These are phyloP conservation scores for Alloascoidea hylecoeti DNA, from an alignment of 805 yeast species.

Conservation along the genomic window DNA sequence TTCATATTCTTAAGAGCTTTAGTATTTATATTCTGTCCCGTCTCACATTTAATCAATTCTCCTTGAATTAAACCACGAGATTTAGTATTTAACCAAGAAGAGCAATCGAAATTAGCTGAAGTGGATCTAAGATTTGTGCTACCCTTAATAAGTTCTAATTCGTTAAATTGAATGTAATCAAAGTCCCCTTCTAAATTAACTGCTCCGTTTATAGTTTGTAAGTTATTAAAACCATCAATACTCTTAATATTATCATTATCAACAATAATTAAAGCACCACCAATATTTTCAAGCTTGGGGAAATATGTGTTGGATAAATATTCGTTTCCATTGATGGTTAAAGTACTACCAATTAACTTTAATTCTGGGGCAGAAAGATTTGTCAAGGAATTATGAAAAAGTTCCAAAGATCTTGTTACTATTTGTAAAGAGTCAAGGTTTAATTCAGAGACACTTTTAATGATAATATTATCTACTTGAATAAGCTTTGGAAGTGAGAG, in stretches of 20 bases:
- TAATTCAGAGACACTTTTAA: conserved; percentile 68
- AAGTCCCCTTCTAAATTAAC: conserved; percentile 69
- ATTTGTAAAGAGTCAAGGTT: conserved; percentile 51
- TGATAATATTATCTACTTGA: conserved; percentile 80
- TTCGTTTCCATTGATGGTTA: conserved; percentile 61
- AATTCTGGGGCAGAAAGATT: conserved; percentile 19
- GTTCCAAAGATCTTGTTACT: conserved; percentile 73
- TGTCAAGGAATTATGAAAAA: conserved; percentile 53
- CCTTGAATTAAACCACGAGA: not conserved
- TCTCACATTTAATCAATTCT: not conserved
- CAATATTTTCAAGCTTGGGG: conserved; percentile 55
- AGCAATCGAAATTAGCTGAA: conserved; percentile 69
- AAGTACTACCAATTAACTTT: conserved; percentile 62
- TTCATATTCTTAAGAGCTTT: too few relatives aligned
- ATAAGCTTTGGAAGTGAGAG: conserved; percentile 33
- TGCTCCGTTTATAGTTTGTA: conserved; percentile 80
- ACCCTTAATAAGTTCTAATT: conserved; percentile 74
- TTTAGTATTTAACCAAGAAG: conserved; percentile 22
- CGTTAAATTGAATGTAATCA: conserved; percentile 61
- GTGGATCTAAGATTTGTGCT: conserved; percentile 71
- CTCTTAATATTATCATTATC: conserved; percentile 64
- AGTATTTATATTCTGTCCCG: too few relatives aligned
- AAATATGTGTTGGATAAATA: conserved; percentile 57
- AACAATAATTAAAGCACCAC: conserved; percentile 87
- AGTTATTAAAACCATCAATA: conserved; percentile 60